These are phyloP conservation scores for Phaeosphaeria sp. DNA, from an alignment of 2,329 filamentous ascomycete species.

Conservation along the genomic window DNA sequence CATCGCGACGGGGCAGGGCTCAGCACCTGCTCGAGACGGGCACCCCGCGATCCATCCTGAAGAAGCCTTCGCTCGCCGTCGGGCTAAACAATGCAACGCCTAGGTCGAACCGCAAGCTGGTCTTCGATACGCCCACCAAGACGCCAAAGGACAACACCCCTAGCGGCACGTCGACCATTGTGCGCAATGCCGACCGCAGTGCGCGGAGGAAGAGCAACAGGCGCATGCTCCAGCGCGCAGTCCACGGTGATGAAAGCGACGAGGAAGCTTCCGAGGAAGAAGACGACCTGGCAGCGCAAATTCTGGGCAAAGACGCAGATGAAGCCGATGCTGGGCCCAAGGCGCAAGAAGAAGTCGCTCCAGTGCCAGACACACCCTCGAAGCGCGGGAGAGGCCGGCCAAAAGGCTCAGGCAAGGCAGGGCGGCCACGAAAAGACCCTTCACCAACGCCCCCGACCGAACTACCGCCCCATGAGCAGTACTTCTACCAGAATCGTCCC, in stretches of 20 bases:
- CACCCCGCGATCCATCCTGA: slow-evolving; percentile 44
- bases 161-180: slow-evolving; percentile 66
- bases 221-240: slow-evolving; percentile 74
- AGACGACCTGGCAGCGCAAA: slow-evolving; percentile 71
- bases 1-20: slow-evolving; percentile 34
- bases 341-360: slow-evolving; percentile 31
- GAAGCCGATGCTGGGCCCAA: slow-evolving; percentile 26
- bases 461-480: slow-evolving; percentile 86
- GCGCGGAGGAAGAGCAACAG: slow-evolving; percentile 85
- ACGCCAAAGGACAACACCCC: slow-evolving; percentile 39
- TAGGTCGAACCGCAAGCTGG: slow-evolving; percentile 53
- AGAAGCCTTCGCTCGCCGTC: slow-evolving; percentile 32
- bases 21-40: slow-evolving; percentile 31
- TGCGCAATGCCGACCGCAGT: slow-evolving; percentile 79
- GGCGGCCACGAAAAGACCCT: slow-evolving; percentile 66
- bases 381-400: slow-evolving; percentile 57
- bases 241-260: slow-evolving; percentile 69
- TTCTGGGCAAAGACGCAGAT: slow-evolving; percentile 65
- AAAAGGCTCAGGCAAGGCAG: slow-evolving; percentile 42
- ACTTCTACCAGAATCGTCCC: slow-evolving; percentile 90
- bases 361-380: slow-evolving; percentile 61
- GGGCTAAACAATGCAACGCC: slow-evolving; percentile 46
- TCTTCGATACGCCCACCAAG: slow-evolving; percentile 55
- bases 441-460: slow-evolving; percentile 82
- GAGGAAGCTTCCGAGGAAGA: slow-evolving; percentile 72